Conservation (phyloP, 768 basidiomycete genomes). For the Tulasnella sp. region DNA sequence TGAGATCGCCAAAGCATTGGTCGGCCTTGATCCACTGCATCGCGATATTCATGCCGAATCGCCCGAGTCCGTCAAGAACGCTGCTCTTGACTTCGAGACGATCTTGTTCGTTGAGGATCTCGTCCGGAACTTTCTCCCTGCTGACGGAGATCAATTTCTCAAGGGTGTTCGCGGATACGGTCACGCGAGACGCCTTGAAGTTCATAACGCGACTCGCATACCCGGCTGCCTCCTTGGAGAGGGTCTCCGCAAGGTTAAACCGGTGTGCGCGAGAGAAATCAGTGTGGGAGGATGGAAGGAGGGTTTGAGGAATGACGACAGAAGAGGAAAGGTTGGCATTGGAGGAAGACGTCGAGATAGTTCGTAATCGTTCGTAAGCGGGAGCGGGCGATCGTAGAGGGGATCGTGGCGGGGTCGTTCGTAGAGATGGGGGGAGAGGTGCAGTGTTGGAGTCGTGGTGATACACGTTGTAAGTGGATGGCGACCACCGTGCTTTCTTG, state of each 20-base stretch:
- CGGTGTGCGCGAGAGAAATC: slow-evolving; percentile 49
- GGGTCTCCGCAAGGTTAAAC: slow-evolving; percentile 66
- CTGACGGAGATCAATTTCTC: slow-evolving; percentile 53
- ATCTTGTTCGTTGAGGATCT: slow-evolving; percentile 79
- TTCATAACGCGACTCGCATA: slow-evolving; percentile 49
- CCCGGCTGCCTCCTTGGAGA: slow-evolving; percentile 73
- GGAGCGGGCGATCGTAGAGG: background rate
- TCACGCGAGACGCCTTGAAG: slow-evolving; percentile 8
- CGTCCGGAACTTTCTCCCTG: slow-evolving; percentile 64
- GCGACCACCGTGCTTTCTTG: slow-evolving; percentile 57
- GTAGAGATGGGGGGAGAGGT: background rate
- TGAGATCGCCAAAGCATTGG: slow-evolving; percentile 70
- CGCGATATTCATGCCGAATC: slow-evolving; percentile 12
- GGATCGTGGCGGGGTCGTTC: background rate
- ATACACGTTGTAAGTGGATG: slow-evolving; percentile 49
- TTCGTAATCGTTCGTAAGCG: slow-evolving; percentile 8
- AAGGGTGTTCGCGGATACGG: slow-evolving; percentile 59
- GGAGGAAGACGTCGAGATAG: background rate
- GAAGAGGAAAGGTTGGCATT: background rate
- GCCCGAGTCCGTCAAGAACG: slow-evolving; percentile 46
- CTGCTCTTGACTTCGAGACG: slow-evolving; percentile 62
- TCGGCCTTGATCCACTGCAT: slow-evolving; percentile 47
- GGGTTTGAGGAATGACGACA: slow-evolving; percentile 8
- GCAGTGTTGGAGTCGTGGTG: background rate
- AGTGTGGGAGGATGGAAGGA: slow-evolving; percentile 6